Base-by-base conservation (phyloP, 768 basidiomycete species). In the Austroboletus eburneus region DNA sequence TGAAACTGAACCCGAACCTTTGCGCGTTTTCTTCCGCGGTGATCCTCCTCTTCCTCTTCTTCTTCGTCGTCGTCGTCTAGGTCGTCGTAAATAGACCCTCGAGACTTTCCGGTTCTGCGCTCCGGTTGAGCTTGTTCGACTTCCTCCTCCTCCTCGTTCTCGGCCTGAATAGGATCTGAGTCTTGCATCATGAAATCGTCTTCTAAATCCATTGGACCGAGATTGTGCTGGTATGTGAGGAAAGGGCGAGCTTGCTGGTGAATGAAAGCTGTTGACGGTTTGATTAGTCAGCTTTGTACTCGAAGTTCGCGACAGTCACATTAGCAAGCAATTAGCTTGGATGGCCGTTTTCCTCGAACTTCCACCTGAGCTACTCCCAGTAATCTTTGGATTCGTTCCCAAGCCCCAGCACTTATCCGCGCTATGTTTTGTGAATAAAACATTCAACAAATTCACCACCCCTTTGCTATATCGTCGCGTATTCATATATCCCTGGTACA, bases 401-500 rank as follows among this genome's bases (percentile, higher is more conserved):
- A 78, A 73, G 29, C 72, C 81, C 1, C 72, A 72, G 21, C 74
- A 85, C 57, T 63, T 87, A 20, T 72, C 72, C 6, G 46, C 57
- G 0, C 55, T 73, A 6, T 84, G 80, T 57, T 74, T 81, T 5
- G 83, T 89, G 18, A 81, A 74, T 62, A 75, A 70, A 39, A 45
- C 65, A 0, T 87, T 89, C 55, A 65, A 78, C 50, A 36, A 50
- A 2, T 81, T 80, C 51, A 74, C 80, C 0, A 62, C 68, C 3
- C 69, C 73, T 9, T 50, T 63, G 23, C 69, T 91, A 20, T 91
- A 91, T 54, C 68, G 74, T 21, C 69, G 72, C 12, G 71, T 81
- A 16, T 74, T 69, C 36, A 79, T 90, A 37, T 83, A 80, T 63
- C 74, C 85, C 14, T 88, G 86, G 87, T 78, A 87, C 46, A 81